Evolutionary conservation across 2,329 filamentous ascomycete genomes (phyloP).

Genomic region (Colletotrichum sp.): DNA sequence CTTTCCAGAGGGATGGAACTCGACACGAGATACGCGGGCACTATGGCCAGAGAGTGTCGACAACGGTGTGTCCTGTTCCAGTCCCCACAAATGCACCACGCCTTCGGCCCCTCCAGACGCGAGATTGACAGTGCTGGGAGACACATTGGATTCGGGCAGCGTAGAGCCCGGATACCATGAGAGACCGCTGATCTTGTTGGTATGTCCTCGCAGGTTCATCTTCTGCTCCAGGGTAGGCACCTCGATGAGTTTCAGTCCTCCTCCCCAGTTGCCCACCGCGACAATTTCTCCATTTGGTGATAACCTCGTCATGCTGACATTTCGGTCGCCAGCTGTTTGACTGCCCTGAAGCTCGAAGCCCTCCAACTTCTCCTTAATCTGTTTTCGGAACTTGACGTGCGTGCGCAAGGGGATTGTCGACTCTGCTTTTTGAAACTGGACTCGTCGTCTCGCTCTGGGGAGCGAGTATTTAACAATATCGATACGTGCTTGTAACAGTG

Average conservation of each 20-base stretch:
- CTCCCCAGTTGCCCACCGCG: conserved; percentile 92
- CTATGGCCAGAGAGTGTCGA: conserved; percentile 83
- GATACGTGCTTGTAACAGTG: conserved; percentile 76
- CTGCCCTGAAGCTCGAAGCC: conserved; percentile 92
- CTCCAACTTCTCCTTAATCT: conserved; percentile 81
- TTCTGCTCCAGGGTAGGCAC: conserved; percentile 84
- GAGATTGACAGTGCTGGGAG: conserved; percentile 78
- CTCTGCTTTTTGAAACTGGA: conserved; percentile 81
- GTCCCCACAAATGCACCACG: conserved; percentile 87
- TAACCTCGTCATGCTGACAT: conserved; percentile 91
- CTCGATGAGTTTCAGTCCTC: conserved; percentile 83
- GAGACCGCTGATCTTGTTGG: conserved; percentile 86
- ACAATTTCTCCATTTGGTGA: conserved; percentile 83
- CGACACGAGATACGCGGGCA: conserved; percentile 87
- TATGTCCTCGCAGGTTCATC: conserved; percentile 80
- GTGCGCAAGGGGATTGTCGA: conserved; percentile 84
- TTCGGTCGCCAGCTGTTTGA: conserved; percentile 89
- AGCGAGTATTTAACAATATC: conserved; percentile 85
- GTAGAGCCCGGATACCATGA: conserved; percentile 90
- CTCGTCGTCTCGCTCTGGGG: conserved; percentile 77
- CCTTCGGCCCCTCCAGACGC: conserved; percentile 91
- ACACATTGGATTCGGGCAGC: conserved; percentile 72
- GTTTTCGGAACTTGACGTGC: conserved; percentile 91
- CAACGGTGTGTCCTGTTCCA: conserved; percentile 84
- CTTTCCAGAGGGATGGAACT: conserved; percentile 90